Evolutionary conservation across 202 grass and related monocot genomes (phyloP), one percentile per base, ranked within the genome.

Genomic region (Thinopyrum obtusiflorum): DNA sequence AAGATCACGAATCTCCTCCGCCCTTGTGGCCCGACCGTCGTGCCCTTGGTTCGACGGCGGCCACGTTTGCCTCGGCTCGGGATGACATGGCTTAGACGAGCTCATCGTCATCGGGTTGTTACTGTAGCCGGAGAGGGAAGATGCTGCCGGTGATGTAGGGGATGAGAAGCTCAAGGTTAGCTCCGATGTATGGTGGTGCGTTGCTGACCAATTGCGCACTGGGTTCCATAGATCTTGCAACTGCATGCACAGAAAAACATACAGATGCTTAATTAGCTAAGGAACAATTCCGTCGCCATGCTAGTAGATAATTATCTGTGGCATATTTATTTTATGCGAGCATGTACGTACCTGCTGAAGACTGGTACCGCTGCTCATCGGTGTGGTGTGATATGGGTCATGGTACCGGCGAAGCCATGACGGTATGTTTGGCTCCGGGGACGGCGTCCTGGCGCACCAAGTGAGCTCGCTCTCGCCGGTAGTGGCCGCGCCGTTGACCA

Each of bases 91-190:
- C 67, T 71, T 88, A 68, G 70, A 28, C 71, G 77, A 84, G 53
- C 40, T 87, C n/a, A 75, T 51, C 42, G 18, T 69, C 72, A 79
- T 55, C 27, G 26, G 28, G 78, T 51, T 87, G 23, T 73, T 76
- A 31, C 63, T 85, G 77, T 74, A 35, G 67, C 71, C 71, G 4
- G 87, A 89, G 32, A 81, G 42, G 42, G 90, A 93, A 79, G 85
- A 89, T 84, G 86, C 24, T 10, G 73, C 69, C 25, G 86, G 78
- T 29, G 80, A 79, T 49, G 79, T 21, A n/a, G 80, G 88, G 11
- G 87, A 88, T 18, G 91, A 89, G 86, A 95, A 93, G 66, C 87
- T 93, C 77, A 98, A 25, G 18, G 93, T 93, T 29, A 91, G 85
- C 74, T 95, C 89, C 0, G 91, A 93, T 44, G 93, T 77, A 60